phyloP scores from a whole-genome alignment of 2,329 filamentous ascomycete species.

The Fusarium musae region DNA sequence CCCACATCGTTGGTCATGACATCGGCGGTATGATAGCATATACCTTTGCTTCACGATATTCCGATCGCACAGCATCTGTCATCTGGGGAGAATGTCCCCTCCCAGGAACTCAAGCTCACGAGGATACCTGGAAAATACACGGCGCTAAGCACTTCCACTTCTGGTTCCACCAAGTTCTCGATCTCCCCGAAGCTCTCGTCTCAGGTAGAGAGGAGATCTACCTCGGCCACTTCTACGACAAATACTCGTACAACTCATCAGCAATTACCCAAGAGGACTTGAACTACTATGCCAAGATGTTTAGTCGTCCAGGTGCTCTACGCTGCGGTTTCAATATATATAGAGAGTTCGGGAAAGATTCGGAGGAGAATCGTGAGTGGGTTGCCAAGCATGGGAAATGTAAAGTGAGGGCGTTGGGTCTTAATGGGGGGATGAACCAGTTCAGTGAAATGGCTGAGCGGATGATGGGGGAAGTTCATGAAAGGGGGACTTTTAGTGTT shows the following conservation, averaged over 20 bases:
- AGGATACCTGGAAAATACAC: conserved; percentile 5
- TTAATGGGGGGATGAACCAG: conserved; percentile 7
- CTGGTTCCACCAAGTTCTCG: conserved; percentile 4
- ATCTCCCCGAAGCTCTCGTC: conserved; percentile 18
- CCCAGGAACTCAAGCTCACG: background rate
- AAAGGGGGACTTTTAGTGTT: conserved; percentile 8
- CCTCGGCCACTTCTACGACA: conserved; percentile 22
- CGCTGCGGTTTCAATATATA: conserved; percentile 9
- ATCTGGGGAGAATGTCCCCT: conserved; percentile 24
- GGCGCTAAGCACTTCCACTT: conserved; percentile 16
- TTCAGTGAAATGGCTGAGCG: conserved; percentile 20
- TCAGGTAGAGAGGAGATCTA: conserved; percentile 16
- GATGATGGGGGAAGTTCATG: conserved; percentile 20
- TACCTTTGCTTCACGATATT: conserved; percentile 7
- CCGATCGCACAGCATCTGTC: conserved; percentile 7
- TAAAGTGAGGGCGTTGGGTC: conserved; percentile 9
- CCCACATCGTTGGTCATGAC: conserved; percentile 16
- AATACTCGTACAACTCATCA: conserved; percentile 15
- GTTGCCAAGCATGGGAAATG: conserved; percentile 20
- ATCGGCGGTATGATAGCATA: conserved; percentile 28
- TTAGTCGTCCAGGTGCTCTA: background rate
- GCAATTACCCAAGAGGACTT: conserved; percentile 9
- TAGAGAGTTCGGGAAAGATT: conserved; percentile 2
- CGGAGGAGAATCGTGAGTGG: conserved; percentile 28
- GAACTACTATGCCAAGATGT: conserved; percentile 4